These are phyloP conservation scores for Geotrichum cucujoidarum DNA, from an alignment of 1,139 yeast species.

Conservation along the genomic window DNA sequence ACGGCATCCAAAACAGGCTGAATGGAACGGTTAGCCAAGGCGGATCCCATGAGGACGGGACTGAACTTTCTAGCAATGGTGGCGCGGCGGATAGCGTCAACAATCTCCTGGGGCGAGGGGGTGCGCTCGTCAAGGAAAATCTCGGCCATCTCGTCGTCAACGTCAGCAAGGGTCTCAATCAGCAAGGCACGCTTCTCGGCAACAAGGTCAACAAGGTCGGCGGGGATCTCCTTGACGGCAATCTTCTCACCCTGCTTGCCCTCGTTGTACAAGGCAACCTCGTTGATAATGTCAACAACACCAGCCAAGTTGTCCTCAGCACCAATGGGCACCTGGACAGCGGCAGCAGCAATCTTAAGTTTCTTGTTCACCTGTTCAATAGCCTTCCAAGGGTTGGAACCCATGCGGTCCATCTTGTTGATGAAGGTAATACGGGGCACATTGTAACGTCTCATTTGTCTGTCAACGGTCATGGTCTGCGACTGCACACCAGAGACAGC, in stretches of 20 bases:
- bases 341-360: conserved; percentile 92
- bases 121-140: conserved; percentile 83
- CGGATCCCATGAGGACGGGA: conserved; percentile 98
- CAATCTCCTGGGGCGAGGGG: conserved; percentile 78
- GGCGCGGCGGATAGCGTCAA: conserved; percentile 85
- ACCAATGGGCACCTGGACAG: conserved; percentile 96
- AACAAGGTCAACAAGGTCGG: conserved; percentile 63
- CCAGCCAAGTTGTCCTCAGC: conserved; percentile 80
- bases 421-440: conserved; percentile 95
- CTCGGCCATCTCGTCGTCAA: conserved; percentile 95
- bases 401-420: conserved; percentile 99
- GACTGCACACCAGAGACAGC: conserved; percentile 98
- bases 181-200: conserved; percentile 78
- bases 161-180: conserved; percentile 94
- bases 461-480: conserved; percentile 96
- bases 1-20: conserved; percentile 96
- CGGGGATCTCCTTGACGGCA: conserved; percentile 63
- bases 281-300: conserved; percentile 83
- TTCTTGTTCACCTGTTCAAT: conserved; percentile 85
- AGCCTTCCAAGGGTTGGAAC: conserved; percentile 93
- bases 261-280: conserved; percentile 82
- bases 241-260: conserved; percentile 88
- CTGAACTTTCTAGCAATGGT: conserved; percentile 96
- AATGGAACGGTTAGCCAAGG: conserved; percentile 90
- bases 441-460: conserved; percentile 97